A percentile compares a stretch with the other conserved stretches of the same genome.
phyloP scores from a whole-genome alignment of 2,329 filamentous ascomycete genomes.

The Harringtonia lauricola region DNA sequence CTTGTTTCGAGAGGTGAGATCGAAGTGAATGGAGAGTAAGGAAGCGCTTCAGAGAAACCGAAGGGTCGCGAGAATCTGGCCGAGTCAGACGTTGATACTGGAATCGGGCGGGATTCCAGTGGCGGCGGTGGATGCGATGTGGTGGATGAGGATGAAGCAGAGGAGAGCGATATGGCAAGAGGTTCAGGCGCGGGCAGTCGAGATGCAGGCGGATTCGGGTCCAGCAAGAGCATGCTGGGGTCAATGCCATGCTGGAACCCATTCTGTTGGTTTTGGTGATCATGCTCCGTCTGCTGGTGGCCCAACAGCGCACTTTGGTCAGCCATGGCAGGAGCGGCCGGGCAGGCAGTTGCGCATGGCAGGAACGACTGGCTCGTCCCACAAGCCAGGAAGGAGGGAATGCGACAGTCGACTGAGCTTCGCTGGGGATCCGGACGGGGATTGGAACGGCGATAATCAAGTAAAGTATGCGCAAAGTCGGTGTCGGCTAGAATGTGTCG shows the following conservation, averaged over 20 bases:
- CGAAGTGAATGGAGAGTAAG: slow-evolving; percentile 73
- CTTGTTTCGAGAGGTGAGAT: slow-evolving; percentile 69
- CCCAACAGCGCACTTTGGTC: slow-evolving; percentile 11
- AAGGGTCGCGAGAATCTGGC: slow-evolving; percentile 32
- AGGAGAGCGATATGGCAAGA: slow-evolving; percentile 6
- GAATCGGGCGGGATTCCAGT: neutral
- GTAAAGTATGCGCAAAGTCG: too few species aligned
- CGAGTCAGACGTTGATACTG: slow-evolving; percentile 3
- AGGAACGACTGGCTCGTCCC: slow-evolving; percentile 8
- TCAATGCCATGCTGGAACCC: slow-evolving; percentile 13
- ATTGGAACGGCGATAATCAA: too few species aligned
- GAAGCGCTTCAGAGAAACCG: slow-evolving; percentile 63
- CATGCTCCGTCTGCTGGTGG: slow-evolving; percentile 3
- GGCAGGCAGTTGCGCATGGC: slow-evolving; percentile 16
- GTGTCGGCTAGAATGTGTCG: too few species aligned
- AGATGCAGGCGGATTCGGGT: slow-evolving; percentile 8
- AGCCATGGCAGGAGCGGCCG: slow-evolving; percentile 19
- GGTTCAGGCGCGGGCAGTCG: slow-evolving; percentile 6
- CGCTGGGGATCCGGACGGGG: too few species aligned
- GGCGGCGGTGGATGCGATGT: neutral
- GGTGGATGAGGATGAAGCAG: slow-evolving; percentile 4
- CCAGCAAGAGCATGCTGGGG: slow-evolving; percentile 12
- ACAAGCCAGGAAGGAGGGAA: neutral
- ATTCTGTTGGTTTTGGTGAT: slow-evolving; percentile 8
- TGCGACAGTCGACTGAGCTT: neutral